phyloP scores from a whole-genome alignment of 768 basidiomycete species.

The Suillus sp. region DNA sequence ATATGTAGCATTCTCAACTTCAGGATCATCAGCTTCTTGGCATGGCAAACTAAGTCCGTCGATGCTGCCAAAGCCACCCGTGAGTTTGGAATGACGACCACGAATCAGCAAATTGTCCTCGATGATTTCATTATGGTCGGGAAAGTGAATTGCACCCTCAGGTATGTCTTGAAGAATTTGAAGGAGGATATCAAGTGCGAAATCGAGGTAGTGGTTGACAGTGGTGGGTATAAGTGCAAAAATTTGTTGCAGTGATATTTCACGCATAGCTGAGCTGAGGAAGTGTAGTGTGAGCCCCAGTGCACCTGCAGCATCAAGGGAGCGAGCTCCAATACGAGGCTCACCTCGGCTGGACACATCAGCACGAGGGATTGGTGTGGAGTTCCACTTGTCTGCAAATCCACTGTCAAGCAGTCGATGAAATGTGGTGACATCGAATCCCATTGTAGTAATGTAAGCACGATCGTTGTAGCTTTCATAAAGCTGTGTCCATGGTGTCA shows the following conservation, averaged over 20 bases:
- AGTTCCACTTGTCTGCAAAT: too few species aligned
- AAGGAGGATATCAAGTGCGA: neutral
- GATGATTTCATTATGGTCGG: neutral
- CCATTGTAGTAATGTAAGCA: too few species aligned
- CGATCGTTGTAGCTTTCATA: conserved; percentile 36
- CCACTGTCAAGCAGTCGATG: conserved; percentile 34
- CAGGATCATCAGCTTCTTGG: neutral
- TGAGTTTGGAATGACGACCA: neutral
- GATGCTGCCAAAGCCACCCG: neutral
- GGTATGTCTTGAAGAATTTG: neutral
- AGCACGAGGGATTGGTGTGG: too few species aligned
- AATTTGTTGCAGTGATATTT: conserved; percentile 34
- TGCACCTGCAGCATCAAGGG: too few species aligned
- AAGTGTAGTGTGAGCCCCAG: too few species aligned
- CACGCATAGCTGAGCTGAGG: too few species aligned
- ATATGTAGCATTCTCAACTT: neutral
- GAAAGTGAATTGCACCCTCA: neutral
- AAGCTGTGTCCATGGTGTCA: conserved; percentile 42
- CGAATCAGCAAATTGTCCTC: neutral
- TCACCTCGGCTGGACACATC: too few species aligned
- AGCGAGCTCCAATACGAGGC: too few species aligned
- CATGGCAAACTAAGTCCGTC: neutral
- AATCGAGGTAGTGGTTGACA: neutral
- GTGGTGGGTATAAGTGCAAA: neutral
- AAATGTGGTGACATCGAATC: conserved; percentile 37